These are phyloP conservation scores for Pelagomonas calceolata DNA, from an alignment of 108 stramenopile genomes.

Conservation along the genomic window DNA sequence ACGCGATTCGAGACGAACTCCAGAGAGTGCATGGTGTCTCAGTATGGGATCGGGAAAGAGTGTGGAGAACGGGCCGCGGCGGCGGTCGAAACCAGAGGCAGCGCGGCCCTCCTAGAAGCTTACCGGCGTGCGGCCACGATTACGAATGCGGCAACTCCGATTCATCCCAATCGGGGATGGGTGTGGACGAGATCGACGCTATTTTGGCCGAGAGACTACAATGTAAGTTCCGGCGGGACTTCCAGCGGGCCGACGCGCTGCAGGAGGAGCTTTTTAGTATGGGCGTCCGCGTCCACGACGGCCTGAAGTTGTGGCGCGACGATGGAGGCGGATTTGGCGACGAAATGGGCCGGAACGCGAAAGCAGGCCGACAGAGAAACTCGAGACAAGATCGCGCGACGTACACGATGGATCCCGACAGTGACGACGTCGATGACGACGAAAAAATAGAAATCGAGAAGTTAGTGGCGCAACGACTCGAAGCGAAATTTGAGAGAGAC, in stretches of 20 bases:
- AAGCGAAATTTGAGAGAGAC: not conserved
- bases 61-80: not conserved
- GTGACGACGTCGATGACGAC: conserved; percentile 2
- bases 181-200: conserved; percentile 37
- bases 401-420: not conserved
- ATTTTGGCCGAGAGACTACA: conserved; percentile 48
- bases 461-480: conserved; percentile 2
- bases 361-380: not conserved
- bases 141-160: too few species aligned
- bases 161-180: too few species aligned
- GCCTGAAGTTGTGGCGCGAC: conserved; percentile 46
- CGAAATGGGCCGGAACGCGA: not conserved
- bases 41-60: conserved; percentile 7
- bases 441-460: conserved; percentile 4
- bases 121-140: too few species aligned
- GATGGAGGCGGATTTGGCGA: conserved; percentile 31
- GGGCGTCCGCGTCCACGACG: conserved; percentile 52
- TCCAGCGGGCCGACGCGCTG: conserved; percentile 43
- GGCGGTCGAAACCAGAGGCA: too few species aligned
- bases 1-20: conserved; percentile 7
- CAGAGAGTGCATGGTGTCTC: not conserved
- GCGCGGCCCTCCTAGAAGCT: too few species aligned
- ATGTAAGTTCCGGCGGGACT: conserved; percentile 47
- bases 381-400: not conserved
- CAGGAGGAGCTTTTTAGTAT: conserved; percentile 32